Evolutionary conservation across 2,329 filamentous ascomycete genomes (phyloP), one percentile per base, ranked within the genome.

Genomic region (Fusarium nelsonii): DNA sequence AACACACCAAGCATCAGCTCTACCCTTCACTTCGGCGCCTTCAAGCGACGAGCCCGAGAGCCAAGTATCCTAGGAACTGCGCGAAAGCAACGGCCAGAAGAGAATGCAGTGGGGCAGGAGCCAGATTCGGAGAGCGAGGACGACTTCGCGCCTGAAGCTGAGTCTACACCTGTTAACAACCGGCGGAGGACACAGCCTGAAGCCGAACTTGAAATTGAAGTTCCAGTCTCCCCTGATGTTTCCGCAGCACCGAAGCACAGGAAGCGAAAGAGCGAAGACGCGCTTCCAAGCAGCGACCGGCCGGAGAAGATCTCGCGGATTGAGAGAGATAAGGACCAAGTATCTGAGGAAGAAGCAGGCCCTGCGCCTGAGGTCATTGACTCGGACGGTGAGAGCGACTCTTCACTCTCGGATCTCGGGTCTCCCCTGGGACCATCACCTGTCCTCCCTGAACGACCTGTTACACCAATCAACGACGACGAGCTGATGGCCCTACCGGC

Each of bases 81-180:
- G 4, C 83, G 84, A 63, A 86, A 79, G 59, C 75, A 79, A 20
- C 74, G 75, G 26, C 74, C 74, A n/a, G 73, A 80, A 74, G 78
- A 72, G 41, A 77, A 64, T 36, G 76, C 58, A 8, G 74, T 52
- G 4, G 76, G 77, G 62, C 74, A 51, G 69, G 75, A 74, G 60
- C 76, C 74, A 30, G 79, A 79, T 33, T 72, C 70, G 33, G 78
- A 81, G 12, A 81, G 86, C 23, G 84, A 86, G 52, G 70, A 82
- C n/a, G 84, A 86, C 70, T 69, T 90, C 88, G 73, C 84, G 82
- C 52, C 90, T 85, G 89, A 92, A 58, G 89, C 88, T 30, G 89
- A 91, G 78, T 90, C 89, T 16, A 92, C 91, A 8, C 90, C 90
- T 5, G 73, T 91, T 28, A 85, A 88, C 60, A 75, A 72, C 32